Base-by-base conservation (phyloP, 2,329 filamentous ascomycete genomes). In the Pestalotiopsis sp. region DNA sequence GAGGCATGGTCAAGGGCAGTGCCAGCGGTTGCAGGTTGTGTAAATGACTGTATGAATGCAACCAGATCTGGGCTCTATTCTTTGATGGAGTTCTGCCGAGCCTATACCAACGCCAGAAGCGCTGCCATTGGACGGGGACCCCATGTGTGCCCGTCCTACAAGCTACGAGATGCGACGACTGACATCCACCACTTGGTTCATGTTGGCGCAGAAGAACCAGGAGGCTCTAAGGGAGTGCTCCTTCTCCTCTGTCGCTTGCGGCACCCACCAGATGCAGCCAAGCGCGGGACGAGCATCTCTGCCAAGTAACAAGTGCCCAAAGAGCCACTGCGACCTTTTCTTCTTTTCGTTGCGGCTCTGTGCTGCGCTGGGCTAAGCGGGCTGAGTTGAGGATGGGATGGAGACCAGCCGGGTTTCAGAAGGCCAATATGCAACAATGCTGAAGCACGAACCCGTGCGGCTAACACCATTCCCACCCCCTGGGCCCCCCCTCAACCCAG, bases 361-460 rank as follows among this genome's bases (percentile, higher is more conserved):
- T 48, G 40, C 14, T 35, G 40, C n/a, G 5, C 44, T 52, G 44
- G 44, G 44, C 44, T 3, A 52, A 52, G 44, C 7, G 44, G 57
- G 52, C 35, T 39, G 65, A 63, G 56, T 57, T 60, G 67, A 70
- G 30, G 70, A 70, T 68, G 72, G 63, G 71, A 68, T 69, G 70
- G 69, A 76, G 76, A 76, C 75, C 61, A 38, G 70, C 55, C 44
- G 44, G 69, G 75, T 77, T 77, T 77, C 64, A 66, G 64, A 66
- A 59, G 52, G 52, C 73, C 73, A 68, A 68, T 68, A 68, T 70
- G 75, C 76, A 71, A 71, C 75, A 74, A 67, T 71, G 68, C 72
- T 76, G 74, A 76, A 72, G 75, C 75, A 75, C 64, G 17, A 35
- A 73, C 74, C 74, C 75, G 74, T 71, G 72, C 70, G 48, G 55